These are phyloP conservation scores for Diaporthe eres DNA, from an alignment of 2,329 filamentous ascomycete species.

Conservation along the genomic window DNA sequence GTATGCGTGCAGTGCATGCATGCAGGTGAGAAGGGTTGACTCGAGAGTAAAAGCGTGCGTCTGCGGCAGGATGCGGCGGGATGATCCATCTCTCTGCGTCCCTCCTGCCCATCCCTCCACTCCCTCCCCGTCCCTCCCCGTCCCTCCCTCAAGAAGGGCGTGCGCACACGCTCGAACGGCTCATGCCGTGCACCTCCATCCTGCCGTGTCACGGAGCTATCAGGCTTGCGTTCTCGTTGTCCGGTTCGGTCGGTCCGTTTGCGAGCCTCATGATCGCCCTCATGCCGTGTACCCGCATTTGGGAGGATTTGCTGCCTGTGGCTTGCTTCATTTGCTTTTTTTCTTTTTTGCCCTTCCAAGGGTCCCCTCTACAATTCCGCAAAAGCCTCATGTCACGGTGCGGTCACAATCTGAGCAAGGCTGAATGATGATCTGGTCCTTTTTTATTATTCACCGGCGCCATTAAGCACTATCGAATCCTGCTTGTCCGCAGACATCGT, in stretches of 20 bases:
- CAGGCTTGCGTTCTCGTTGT: conserved; percentile 11
- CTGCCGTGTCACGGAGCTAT: conserved; percentile 15
- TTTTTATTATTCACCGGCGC: conserved; percentile 2
- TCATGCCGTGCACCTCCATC: conserved; percentile 10
- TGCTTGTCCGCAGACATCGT: conserved; percentile 16
- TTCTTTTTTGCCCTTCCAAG: neutral
- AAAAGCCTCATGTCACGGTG: conserved; percentile 5
- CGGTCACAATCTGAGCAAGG: conserved; percentile 22
- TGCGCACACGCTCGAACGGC: conserved; percentile 5
- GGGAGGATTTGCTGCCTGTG: neutral
- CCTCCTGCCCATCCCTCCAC: neutral
- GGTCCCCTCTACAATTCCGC: neutral
- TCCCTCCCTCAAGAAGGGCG: neutral
- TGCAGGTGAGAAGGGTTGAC: neutral
- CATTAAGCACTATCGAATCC: conserved; percentile 32
- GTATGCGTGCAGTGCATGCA: neutral
- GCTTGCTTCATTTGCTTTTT: conserved; percentile 1
- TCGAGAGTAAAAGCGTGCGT: neutral
- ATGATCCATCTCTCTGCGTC: conserved; percentile 4
- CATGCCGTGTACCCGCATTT: conserved; percentile 20
- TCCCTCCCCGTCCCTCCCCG: neutral
- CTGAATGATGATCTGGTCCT: neutral
- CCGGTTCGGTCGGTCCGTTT: conserved; percentile 31
- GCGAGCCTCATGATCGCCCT: conserved; percentile 30
- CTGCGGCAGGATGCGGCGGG: conserved; percentile 8